These are phyloP conservation scores for Neurospora crassa DNA, from an alignment of 2,329 filamentous ascomycete genomes.

Conservation along the genomic window DNA sequence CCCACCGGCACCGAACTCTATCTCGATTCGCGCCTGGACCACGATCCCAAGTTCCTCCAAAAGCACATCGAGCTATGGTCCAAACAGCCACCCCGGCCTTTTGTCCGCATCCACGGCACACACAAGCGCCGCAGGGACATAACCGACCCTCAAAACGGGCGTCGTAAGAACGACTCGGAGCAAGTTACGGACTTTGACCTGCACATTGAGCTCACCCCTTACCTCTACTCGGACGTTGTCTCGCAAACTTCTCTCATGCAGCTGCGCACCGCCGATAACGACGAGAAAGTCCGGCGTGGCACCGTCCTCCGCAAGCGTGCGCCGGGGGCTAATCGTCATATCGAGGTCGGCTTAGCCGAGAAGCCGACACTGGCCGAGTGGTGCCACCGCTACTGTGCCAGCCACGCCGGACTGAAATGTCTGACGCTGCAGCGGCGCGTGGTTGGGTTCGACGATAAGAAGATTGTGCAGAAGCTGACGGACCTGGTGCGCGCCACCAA, in stretches of 20 bases:
- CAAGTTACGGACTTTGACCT: slow-evolving; percentile 51
- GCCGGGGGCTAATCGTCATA: slow-evolving; percentile 34
- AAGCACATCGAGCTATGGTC: slow-evolving; percentile 34
- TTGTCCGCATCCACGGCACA: slow-evolving; percentile 41
- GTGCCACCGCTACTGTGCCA: slow-evolving; percentile 59
- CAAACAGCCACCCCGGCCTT: slow-evolving; percentile 40
- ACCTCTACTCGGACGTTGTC: slow-evolving; percentile 39
- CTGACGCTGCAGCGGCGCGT: slow-evolving; percentile 44
- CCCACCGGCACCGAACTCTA: slow-evolving; percentile 30
- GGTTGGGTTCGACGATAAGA: slow-evolving; percentile 49
- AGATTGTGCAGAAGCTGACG: slow-evolving; percentile 41
- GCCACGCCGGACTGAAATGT: slow-evolving; percentile 45
- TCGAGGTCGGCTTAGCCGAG: slow-evolving; percentile 31
- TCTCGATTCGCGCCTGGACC: slow-evolving; percentile 35
- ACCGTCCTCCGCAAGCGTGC: slow-evolving; percentile 45
- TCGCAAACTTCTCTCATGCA: slow-evolving; percentile 30
- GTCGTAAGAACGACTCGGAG: slow-evolving; percentile 31
- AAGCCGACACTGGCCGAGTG: slow-evolving; percentile 44
- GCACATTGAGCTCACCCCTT: slow-evolving; percentile 47
- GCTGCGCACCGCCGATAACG: slow-evolving; percentile 44
- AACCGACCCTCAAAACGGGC: slow-evolving; percentile 23
- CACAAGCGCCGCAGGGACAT: slow-evolving; percentile 36
- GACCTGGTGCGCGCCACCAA: slow-evolving; percentile 53
- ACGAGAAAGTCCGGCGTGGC: slow-evolving; percentile 55
- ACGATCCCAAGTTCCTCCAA: slow-evolving; percentile 33